These are phyloP conservation scores for Boletellus emodensis DNA, from an alignment of 768 basidiomycete species.

Conservation along the genomic window DNA sequence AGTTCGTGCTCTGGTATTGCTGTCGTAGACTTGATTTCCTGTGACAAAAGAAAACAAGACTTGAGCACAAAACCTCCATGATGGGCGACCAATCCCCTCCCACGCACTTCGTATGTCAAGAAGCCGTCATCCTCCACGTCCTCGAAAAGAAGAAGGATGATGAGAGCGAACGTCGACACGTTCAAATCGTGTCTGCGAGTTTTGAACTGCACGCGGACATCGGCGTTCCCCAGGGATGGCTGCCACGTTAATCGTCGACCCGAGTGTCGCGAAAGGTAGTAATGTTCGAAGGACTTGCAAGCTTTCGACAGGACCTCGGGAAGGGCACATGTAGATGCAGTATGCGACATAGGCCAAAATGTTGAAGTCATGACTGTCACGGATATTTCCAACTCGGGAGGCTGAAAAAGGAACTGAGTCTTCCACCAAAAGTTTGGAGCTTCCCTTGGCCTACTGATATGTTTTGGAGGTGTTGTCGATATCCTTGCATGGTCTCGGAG, in stretches of 20 bases:
- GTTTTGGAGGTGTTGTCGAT: conserved; percentile 56
- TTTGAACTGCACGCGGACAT: conserved; percentile 82
- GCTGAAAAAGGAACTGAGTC: conserved; percentile 39
- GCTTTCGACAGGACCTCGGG: conserved; percentile 60
- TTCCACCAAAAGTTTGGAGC: not conserved
- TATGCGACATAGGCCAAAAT: conserved; percentile 86
- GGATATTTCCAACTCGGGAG: conserved; percentile 72
- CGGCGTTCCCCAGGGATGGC: conserved; percentile 83
- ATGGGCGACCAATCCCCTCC: not conserved
- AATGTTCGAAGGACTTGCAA: conserved; percentile 78
- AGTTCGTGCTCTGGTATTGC: conserved; percentile 73
- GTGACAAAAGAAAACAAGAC: not conserved
- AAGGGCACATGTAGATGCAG: conserved; percentile 60
- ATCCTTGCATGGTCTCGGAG: conserved; percentile 73
- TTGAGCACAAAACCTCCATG: not conserved
- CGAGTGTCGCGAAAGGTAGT: conserved; percentile 85
- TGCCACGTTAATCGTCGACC: conserved; percentile 93
- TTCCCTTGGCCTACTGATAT: conserved; percentile 47
- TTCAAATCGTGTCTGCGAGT: conserved; percentile 81
- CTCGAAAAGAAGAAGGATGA: conserved; percentile 87
- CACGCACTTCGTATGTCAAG: conserved; percentile 70
- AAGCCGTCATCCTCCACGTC: conserved; percentile 60
- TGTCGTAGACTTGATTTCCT: conserved; percentile 85
- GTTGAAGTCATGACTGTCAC: conserved; percentile 96
- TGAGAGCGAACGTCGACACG: conserved; percentile 83